phyloP scores from a whole-genome alignment of 192 early-diverging fungal species.

The Anaeromyces robustus region DNA sequence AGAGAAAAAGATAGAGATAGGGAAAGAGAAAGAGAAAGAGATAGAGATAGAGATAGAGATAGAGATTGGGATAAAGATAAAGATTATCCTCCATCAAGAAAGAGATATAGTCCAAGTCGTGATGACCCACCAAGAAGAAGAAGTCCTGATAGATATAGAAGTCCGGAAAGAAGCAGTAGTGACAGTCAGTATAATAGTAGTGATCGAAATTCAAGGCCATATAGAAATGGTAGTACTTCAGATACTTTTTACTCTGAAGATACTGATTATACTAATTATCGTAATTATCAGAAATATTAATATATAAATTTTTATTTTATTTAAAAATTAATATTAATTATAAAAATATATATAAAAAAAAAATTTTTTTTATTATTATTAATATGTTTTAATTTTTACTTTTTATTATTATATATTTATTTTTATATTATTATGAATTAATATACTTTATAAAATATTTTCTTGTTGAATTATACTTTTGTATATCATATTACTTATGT shows the following conservation, averaged over 20 bases:
- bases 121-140: not conserved
- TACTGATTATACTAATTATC: not conserved
- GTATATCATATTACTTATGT: no score
- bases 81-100: not conserved
- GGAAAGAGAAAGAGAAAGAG: not conserved
- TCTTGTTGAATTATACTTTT: no score
- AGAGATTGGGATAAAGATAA: not conserved
- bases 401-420: no score
- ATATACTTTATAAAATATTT: no score
- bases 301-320: not conserved
- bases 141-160: not conserved
- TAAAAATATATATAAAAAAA: no score
- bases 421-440: no score
- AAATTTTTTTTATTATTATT: no score
- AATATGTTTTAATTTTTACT: no score
- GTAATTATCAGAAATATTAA: not conserved
- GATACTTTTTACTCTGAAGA: not conserved
- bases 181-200: not conserved
- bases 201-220: not conserved
- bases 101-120: not conserved
- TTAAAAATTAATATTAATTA: no score
- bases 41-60: not conserved
- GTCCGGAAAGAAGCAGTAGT: not conserved
- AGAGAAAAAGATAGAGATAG: not conserved
- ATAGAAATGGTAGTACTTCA: not conserved